These are phyloP conservation scores for Hortiboletus campestris DNA, from an alignment of 768 basidiomycete species.

Conservation along the genomic window DNA sequence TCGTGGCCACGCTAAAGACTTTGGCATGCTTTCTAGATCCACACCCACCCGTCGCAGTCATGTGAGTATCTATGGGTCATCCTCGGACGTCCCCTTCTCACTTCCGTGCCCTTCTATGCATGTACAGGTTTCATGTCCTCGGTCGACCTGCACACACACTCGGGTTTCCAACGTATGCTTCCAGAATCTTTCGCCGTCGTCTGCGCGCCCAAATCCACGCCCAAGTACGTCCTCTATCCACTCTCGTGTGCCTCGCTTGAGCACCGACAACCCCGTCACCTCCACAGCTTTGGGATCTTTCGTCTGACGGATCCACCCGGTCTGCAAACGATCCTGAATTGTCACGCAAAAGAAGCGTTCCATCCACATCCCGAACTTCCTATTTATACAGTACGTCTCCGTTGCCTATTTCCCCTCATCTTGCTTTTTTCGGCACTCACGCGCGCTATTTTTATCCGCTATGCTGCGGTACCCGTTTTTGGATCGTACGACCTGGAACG, in stretches of 20 bases:
- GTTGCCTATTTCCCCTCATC: background rate
- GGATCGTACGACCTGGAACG: background rate
- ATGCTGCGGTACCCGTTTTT: background rate
- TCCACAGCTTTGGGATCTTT: constrained; percentile 73
- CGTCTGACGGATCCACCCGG: constrained; percentile 88
- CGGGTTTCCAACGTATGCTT: constrained; percentile 85
- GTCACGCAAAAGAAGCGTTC: constrained; percentile 71
- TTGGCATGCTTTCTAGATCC: constrained; percentile 54
- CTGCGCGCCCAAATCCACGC: constrained; percentile 77
- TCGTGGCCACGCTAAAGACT: background rate
- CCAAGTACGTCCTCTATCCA: constrained; percentile 50
- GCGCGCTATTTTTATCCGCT: background rate
- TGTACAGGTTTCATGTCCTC: constrained; percentile 88
- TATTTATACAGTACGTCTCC: constrained; percentile 74
- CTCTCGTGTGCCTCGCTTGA: background rate
- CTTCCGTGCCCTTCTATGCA: background rate
- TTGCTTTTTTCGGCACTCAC: background rate
- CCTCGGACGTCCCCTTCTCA: background rate
- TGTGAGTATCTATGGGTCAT: constrained; percentile 44
- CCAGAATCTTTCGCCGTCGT: constrained; percentile 93
- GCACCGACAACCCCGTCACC: background rate
- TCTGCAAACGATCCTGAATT: constrained; percentile 65
- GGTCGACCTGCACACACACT: constrained; percentile 89
- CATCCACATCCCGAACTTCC: constrained; percentile 83
- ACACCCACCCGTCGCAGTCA: constrained; percentile 88